A percentile compares a stretch with the other conserved stretches of the same genome.
phyloP scores from a whole-genome alignment of 768 basidiomycete genomes.

The Clitopilus hobsonii region DNA sequence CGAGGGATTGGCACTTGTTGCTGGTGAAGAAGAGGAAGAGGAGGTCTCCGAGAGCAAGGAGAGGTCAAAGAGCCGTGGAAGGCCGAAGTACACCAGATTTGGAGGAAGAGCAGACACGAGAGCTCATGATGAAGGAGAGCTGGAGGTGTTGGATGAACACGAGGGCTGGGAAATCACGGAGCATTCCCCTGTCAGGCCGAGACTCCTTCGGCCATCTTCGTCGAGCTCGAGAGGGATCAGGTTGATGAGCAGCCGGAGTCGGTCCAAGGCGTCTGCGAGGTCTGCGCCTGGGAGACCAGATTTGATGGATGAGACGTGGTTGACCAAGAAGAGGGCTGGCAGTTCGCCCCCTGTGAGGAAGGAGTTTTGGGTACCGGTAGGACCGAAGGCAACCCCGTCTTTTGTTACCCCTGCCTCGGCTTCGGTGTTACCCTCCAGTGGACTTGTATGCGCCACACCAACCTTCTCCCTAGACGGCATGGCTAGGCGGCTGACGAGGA shows the following conservation, averaged over 20 bases:
- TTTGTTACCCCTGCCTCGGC: not conserved
- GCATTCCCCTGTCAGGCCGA: not conserved
- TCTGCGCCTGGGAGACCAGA: not conserved
- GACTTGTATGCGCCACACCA: not conserved
- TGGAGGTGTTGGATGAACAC: not conserved
- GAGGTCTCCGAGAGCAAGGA: too few relatives aligned
- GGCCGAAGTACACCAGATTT: conserved; percentile 7
- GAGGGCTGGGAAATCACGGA: not conserved
- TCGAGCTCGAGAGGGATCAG: not conserved
- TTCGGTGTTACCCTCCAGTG: not conserved
- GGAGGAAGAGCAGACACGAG: not conserved
- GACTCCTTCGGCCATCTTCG: not conserved
- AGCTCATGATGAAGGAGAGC: not conserved
- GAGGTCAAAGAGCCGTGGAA: conserved; percentile 14
- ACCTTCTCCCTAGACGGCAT: not conserved
- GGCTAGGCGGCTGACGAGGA: not conserved
- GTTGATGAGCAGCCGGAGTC: not conserved
- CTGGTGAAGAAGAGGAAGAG: too few relatives aligned
- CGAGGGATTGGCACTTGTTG: not conserved
- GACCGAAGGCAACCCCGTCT: not conserved
- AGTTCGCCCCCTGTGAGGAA: conserved; percentile 3
- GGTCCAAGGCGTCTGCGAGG: not conserved
- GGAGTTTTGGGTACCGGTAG: not conserved
- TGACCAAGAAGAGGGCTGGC: not conserved
- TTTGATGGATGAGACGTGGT: conserved; percentile 1